These are phyloP conservation scores for Tilletiaria anomala DNA, from an alignment of 1,284 basidiomycete species.

Conservation along the genomic window DNA sequence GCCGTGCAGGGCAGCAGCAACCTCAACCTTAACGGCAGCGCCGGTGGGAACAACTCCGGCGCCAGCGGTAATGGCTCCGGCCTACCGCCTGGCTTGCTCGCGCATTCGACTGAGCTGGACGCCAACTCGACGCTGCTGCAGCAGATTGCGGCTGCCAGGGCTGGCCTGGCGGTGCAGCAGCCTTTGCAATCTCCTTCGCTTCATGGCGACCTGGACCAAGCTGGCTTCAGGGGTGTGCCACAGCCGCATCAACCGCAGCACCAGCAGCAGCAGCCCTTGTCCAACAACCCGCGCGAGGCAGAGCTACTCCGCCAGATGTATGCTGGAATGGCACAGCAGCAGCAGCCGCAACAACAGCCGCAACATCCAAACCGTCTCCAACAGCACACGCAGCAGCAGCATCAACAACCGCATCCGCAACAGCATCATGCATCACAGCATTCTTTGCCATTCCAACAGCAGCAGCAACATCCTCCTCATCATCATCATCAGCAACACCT, in stretches of 20 bases:
- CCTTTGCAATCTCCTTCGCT: conserved; percentile 4
- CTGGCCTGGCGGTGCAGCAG: too few species aligned
- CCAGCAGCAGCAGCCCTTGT: conserved; percentile 3
- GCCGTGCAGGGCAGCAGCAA: conserved; percentile 9
- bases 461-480: too few species aligned
- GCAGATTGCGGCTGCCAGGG: conserved; percentile 18
- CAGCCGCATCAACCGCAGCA: conserved; percentile 5
- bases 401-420: not conserved
- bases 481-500: too few species aligned
- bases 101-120: too few species aligned
- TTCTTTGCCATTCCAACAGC: too few species aligned
- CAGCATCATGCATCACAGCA: too few species aligned
- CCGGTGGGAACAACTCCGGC: conserved; percentile 6
- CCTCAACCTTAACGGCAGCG: not conserved
- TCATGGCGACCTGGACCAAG: too few species aligned
- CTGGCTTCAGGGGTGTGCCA: conserved; percentile 1
- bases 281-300: too few species aligned
- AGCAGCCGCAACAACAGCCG: conserved; percentile 1
- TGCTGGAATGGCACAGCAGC: too few species aligned
- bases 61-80: too few species aligned
- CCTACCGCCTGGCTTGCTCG: conserved; percentile 2
- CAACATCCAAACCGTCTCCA: too few species aligned
- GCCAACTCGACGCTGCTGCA: conserved; percentile 14
- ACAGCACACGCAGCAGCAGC: not conserved
- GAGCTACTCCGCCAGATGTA: too few species aligned